phyloP scores from a whole-genome alignment of 257 asterid species.

The Solanum ossicruentum region DNA sequence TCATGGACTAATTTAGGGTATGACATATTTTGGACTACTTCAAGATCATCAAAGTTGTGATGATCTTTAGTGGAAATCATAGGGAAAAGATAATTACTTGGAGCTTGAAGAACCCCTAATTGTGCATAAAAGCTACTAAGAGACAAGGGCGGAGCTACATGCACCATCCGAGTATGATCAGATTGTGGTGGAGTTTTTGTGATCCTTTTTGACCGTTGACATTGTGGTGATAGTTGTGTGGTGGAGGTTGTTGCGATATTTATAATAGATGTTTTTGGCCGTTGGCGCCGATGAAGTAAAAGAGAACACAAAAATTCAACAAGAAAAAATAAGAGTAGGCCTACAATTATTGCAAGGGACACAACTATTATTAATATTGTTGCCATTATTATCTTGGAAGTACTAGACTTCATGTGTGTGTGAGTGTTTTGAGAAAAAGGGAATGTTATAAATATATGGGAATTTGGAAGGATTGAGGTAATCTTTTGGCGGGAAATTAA shows the following conservation, averaged over 20 bases:
- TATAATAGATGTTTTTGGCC: background rate
- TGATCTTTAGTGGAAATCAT: background rate
- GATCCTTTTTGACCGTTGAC: background rate
- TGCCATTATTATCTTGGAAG: conserved; percentile 32
- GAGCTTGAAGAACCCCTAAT: conserved; percentile 41
- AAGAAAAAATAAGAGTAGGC: conserved; percentile 31
- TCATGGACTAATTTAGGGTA: conserved; percentile 2
- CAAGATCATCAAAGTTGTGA: background rate
- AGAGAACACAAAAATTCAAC: conserved; percentile 53
- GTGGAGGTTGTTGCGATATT: background rate
- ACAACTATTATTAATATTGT: conserved; percentile 28
- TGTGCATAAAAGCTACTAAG: conserved; percentile 31
- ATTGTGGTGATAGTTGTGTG: background rate
- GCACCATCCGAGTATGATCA: too few relatives aligned
- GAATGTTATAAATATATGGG: background rate
- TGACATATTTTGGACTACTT: background rate
- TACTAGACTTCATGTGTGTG: conserved; percentile 10
- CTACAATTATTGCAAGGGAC: conserved; percentile 23
- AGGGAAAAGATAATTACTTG: conserved; percentile 43
- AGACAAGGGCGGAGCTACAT: background rate
- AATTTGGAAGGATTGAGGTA: background rate
- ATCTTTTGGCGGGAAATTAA: conserved; percentile 33
- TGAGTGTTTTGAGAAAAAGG: background rate
- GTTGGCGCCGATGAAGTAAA: conserved; percentile 9
- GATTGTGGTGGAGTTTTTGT: background rate